Base-by-base conservation (phyloP, 352 stramenopile genomes). In the Paralagenidium karlingii region DNA sequence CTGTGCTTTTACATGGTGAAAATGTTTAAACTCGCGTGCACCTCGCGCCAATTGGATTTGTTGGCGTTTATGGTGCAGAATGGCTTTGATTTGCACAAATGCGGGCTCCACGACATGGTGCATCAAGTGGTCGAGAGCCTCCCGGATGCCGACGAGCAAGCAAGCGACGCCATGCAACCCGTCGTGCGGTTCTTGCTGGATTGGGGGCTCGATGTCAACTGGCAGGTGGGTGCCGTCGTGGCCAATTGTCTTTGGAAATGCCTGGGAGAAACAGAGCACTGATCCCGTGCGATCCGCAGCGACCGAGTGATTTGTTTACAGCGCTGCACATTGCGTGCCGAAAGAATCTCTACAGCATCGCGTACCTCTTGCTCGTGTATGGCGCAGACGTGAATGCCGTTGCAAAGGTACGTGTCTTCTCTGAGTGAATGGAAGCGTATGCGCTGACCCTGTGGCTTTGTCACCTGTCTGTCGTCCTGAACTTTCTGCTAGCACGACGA, bases 331-430 rank as follows among this genome's bases (percentile, higher is more conserved):
- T 88, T 9, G 71, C 71, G 18, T 85, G 74, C 45, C 24, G 36
- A 32, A 74, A 73, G 34, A 79, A 70, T 24, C 47, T 85, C 39
- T 82, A 64, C 38, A 51, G 48, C 15, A 57, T 83, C 34, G 61
- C 62, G 10, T 71, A 81, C 36, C 24, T 88, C 28, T 57, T 88
- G 21, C 45, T 88, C 18, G 39, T 84, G 22, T 82, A 75, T 44
- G 74, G 65, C 5, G 71, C 70, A 0, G 74, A 88, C 40, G 66
- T 83, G 8, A 88, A 88, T 28, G 66, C 74, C 8, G 66, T 85
- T 34, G 71, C 74, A 10, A 38, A 51, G 39, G 74, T 85, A 36
- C n/a, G n/a, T n/a, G n/a, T n/a, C n/a, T n/a, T n/a, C n/a, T n/a
- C n/a, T n/a, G n/a, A n/a, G n/a, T n/a, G n/a, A n/a, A n/a, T n/a